These are phyloP conservation scores for Teunomyces aglyptinius DNA, from an alignment of 805 yeast species.

Conservation along the genomic window DNA sequence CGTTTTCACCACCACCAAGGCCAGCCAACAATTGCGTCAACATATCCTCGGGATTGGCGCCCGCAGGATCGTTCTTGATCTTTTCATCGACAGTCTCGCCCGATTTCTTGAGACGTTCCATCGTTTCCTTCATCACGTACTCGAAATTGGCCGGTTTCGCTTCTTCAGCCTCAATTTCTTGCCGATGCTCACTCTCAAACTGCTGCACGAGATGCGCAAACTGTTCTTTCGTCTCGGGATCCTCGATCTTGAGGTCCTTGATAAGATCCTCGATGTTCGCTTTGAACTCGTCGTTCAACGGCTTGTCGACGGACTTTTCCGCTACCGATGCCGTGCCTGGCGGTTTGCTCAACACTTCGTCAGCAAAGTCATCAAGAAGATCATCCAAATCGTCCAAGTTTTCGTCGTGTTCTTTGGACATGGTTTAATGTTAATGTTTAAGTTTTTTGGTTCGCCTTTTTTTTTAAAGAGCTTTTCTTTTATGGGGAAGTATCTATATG, in stretches of 20 bases:
- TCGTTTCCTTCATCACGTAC: slow-evolving; percentile 73
- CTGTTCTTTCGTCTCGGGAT: slow-evolving; percentile 52
- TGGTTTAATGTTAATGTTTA: background rate
- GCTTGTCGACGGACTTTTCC: slow-evolving; percentile 13
- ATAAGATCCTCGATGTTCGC: slow-evolving; percentile 42
- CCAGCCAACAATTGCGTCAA: slow-evolving; percentile 59
- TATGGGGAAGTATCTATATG: slow-evolving; percentile 1
- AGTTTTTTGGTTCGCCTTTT: background rate
- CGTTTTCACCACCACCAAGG: slow-evolving; percentile 33
- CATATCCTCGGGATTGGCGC: slow-evolving; percentile 49
- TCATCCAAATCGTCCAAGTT: slow-evolving; percentile 79
- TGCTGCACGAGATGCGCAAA: slow-evolving; percentile 49
- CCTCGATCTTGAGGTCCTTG: slow-evolving; percentile 47
- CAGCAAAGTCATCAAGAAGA: slow-evolving; percentile 80
- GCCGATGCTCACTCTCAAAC: slow-evolving; percentile 34
- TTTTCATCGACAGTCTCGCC: slow-evolving; percentile 68
- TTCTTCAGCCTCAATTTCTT: slow-evolving; percentile 26
- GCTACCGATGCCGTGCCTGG: slow-evolving; percentile 45
- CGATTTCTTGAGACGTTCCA: slow-evolving; percentile 74
- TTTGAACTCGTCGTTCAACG: slow-evolving; percentile 31
- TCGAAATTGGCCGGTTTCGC: slow-evolving; percentile 51
- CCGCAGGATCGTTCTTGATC: slow-evolving; percentile 44
- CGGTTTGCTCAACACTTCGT: slow-evolving; percentile 60
- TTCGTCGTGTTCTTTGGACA: slow-evolving; percentile 28
- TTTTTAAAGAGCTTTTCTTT: background rate